Base-by-base conservation (phyloP, 2,329 filamentous ascomycete species). In the Parasarocladium wereldwijsianum region DNA sequence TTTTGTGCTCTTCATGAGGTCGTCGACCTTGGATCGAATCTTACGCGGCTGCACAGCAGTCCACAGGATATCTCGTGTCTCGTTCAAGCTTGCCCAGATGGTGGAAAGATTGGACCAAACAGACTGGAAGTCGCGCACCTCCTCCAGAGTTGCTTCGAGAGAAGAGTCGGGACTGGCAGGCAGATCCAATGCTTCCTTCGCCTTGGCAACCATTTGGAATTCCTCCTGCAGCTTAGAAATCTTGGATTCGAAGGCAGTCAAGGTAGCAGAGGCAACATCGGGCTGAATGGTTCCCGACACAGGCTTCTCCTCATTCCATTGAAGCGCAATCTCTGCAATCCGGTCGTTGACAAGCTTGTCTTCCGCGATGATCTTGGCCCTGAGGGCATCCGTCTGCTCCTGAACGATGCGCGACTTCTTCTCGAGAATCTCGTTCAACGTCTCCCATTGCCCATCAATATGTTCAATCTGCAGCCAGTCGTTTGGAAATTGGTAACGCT, bases 51-150 rank as follows among this genome's bases (percentile, higher is more conserved):
- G 85, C 2, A 98, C 81, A 46, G 83, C 93, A 33, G 79, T 92
- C 92, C 92, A 99, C 2, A 93, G 67, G 31, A 75, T 80, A 44
- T 98, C 92, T 17, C 84, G 75, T 11, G 94, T 78, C 45, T 96
- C 87, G 45, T 94, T 90, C 35, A 99, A 62, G 47, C 82, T 93
- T 50, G 83, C 81, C 90, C 90, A 99, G 37, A 98, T 93, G 5
- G 86, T 93, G 15, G 84, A 87, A 29, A 99, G 62, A 28, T 82
- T 87, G 18, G 87, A 82, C 90, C 90, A 99, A 8, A 99, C 90
- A 13, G 87, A 94, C 57, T 93, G 93, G 60, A 98, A 98, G 53
- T 99, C 90, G 37, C 93, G 84, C 3, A 99, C 85, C 56, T 99
- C 90, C 50, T 96, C 87, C 11, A 96, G 64, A 7, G 94, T 80